Evolutionary conservation across 2,329 filamentous ascomycete species (phyloP).

Genomic region (Cercospora zeae-maydis): DNA sequence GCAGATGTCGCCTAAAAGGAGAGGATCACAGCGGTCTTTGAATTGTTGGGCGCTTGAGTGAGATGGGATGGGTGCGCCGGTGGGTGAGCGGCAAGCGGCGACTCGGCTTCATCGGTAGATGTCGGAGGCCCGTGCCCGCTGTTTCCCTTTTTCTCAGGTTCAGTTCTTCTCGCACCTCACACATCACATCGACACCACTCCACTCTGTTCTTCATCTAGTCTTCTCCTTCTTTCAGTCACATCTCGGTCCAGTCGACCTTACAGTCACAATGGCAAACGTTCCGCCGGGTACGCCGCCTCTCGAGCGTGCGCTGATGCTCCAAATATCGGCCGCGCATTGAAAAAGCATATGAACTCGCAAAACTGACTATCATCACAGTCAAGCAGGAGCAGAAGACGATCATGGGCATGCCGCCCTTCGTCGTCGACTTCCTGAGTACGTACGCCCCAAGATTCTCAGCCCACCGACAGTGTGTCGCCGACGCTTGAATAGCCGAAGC

Average conservation of each 20-base stretch:
- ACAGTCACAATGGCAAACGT: conserved; percentile 29
- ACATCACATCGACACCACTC: neutral
- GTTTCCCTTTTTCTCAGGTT: no score
- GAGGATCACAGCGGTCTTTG: no score
- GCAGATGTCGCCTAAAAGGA: no score
- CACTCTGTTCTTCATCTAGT: conserved; percentile 4
- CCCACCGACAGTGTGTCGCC: conserved; percentile 7
- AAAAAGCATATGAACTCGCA: conserved; percentile 9
- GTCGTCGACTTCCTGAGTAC: conserved; percentile 98
- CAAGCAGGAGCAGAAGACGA: conserved; percentile 19
- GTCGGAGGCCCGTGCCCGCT: no score
- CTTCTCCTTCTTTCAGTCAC: conserved; percentile 6
- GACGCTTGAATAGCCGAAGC: conserved; percentile 15
- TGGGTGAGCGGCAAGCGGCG: no score
- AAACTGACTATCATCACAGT: conserved; percentile 14
- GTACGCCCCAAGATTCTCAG: conserved; percentile 45
- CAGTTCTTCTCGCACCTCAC: no score
- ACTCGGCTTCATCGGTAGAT: no score
- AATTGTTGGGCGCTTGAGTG: no score
- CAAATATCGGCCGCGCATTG: conserved; percentile 13
- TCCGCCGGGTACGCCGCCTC: conserved; percentile 19
- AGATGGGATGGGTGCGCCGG: no score
- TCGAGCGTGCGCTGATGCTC: conserved; percentile 7
- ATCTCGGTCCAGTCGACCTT: conserved; percentile 11
- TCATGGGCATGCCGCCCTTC: conserved; percentile 61